Base-by-base conservation (phyloP, 2,329 filamentous ascomycete genomes). In the Juglanconis oblonga region DNA sequence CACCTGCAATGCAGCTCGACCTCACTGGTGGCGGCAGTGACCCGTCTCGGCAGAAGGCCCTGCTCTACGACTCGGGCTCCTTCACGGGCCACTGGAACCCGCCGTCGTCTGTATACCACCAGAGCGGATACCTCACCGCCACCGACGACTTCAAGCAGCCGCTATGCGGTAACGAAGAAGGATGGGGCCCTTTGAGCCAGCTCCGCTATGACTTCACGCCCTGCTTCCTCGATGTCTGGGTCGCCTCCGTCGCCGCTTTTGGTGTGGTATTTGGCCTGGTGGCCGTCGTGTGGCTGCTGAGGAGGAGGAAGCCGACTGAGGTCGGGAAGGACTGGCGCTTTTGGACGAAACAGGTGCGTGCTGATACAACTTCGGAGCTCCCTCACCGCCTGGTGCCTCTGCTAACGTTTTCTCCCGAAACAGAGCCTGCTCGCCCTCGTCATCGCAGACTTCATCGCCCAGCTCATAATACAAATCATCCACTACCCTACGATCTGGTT, bases 151-250 rank as follows among this genome's bases (percentile, higher is more conserved):
- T 79, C 69, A 77, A 77, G 65, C 90, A 96, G 72, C 87, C 91
- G 60, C 80, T 97, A 74, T 98, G 94, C 77, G 86, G 89, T 73
- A 95, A 97, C 76, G 80, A 82, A 57, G 94, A 98, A 76, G 96
- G 95, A 69, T 99, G 95, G 95, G 96, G 96, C 1, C 95, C 95
- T 29, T 72, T 99, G 72, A 97, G 92, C 75, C 87, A 88, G 40
- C 81, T 87, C 66, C 84, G 94, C 73, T 97, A 92, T 75, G 95
- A 99, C 77, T 92, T 99, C 70, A 98, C 95, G 14, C 94, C 95
- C 45, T 99, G 95, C 79, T 99, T 99, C 72, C 87, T 98, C 69
- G 96, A 99, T 73, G 85, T 96, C 29, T 93, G 91, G 86, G 85
- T 98, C 61, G 86, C 90, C 38, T 77, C 82, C 1, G 90, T 97